Evolutionary conservation across 1,139 yeast genomes (phyloP).

Genomic region (Saccharomyces pastorianus): DNA sequence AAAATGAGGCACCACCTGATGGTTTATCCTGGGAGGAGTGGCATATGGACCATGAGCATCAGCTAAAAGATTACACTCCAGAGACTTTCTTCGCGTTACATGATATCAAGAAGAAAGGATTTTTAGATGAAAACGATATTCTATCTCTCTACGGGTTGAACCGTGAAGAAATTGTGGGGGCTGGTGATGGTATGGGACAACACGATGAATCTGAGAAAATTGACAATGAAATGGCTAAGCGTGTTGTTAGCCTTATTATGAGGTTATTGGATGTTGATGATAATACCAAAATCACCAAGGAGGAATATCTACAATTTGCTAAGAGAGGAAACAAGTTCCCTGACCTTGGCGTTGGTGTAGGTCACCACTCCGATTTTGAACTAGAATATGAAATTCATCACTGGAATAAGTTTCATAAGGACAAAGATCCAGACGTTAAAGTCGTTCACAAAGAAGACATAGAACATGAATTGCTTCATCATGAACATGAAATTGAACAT

Average conservation of each 20-base stretch:
- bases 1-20: conserved; percentile 38
- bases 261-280: conserved; percentile 52
- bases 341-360: conserved; percentile 92
- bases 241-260: conserved; percentile 51
- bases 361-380: conserved; percentile 93
- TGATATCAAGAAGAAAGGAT: conserved; percentile 50
- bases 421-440: conserved; percentile 73
- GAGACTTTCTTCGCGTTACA: conserved; percentile 75
- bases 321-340: conserved; percentile 67
- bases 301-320: conserved; percentile 66
- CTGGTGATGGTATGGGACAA: conserved; percentile 83
- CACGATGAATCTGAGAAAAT: conserved; percentile 57
- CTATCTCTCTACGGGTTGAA: conserved; percentile 72
- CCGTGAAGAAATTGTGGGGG: conserved; percentile 69
- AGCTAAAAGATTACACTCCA: conserved; percentile 63
- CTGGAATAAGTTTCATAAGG: conserved; percentile 80
- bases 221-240: conserved; percentile 47
- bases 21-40: conserved; percentile 64
- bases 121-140: conserved; percentile 57
- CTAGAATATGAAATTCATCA: conserved; percentile 90
- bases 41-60: conserved; percentile 91
- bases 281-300: conserved; percentile 57
- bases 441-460: conserved; percentile 80
- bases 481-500: conserved; percentile 81
- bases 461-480: conserved; percentile 82